Conservation (phyloP, 2,329 filamentous ascomycete genomes). For the Talaromyces marneffei region DNA sequence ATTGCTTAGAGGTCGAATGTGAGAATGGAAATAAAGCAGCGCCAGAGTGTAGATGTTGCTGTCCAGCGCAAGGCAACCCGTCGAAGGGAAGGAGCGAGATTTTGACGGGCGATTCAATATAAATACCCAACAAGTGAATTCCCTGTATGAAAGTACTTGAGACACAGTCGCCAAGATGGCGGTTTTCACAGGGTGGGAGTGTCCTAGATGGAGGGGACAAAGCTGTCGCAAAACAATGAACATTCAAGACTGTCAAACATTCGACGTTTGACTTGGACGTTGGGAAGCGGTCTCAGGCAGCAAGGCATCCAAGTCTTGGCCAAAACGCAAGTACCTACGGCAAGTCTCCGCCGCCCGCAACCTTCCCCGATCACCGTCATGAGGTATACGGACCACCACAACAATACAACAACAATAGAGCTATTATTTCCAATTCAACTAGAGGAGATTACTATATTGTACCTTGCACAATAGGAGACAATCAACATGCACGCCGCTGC, state of each 20-base stretch:
- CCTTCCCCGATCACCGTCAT: background rate
- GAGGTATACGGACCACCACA: background rate
- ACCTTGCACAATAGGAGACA: background rate
- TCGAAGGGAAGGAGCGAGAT: background rate
- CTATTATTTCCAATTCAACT: background rate
- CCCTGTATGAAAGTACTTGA: background rate
- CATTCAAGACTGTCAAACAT: background rate
- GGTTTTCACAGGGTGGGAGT: background rate
- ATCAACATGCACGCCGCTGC: background rate
- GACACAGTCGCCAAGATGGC: background rate
- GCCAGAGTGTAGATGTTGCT: background rate
- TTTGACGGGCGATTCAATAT: background rate
- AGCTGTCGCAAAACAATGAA: conserved; percentile 1
- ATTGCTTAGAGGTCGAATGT: background rate
- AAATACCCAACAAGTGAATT: background rate
- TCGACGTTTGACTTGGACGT: background rate
- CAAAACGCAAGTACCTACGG: no score
- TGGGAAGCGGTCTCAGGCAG: background rate
- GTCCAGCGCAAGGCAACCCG: conserved; percentile 8
- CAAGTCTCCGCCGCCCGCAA: background rate
- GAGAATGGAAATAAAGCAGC: background rate
- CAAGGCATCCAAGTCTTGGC: conserved; percentile 5
- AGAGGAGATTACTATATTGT: background rate
- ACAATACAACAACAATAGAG: no score
- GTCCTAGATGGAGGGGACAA: conserved; percentile 1